Evolutionary conservation across 78 protist species (phyloP).

Genomic region (Pigoraptor vietnamica): DNA sequence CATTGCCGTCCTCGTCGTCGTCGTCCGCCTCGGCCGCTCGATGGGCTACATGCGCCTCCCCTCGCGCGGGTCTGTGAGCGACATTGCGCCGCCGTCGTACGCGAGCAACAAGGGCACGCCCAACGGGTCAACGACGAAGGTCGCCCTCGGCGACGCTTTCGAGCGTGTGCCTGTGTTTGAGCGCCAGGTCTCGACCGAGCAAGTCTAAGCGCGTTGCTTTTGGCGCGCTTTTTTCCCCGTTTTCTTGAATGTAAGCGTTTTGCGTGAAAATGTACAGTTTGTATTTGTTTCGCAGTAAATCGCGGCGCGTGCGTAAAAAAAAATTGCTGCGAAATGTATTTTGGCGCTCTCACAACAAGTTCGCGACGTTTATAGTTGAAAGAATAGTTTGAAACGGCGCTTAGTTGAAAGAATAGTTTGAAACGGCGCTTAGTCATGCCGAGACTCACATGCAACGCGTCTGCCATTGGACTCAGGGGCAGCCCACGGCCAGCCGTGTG

Average conservation of each 20-base stretch:
- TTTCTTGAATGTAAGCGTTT: no score
- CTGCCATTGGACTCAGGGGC: no score
- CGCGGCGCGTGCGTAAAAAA: no score
- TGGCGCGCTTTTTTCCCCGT: no score
- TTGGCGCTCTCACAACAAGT: no score
- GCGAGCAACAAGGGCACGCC: background rate
- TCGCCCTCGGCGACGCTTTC: background rate
- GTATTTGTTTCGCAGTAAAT: no score
- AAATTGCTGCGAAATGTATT: no score
- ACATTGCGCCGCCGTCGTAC: background rate
- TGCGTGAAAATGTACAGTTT: no score
- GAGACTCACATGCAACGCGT: no score
- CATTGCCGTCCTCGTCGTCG: background rate
- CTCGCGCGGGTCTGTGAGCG: background rate
- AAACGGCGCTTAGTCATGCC: background rate
- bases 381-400: background rate
- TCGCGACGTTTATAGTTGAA: background rate
- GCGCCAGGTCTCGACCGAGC: no score
- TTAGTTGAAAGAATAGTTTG: background rate
- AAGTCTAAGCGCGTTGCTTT: no score
- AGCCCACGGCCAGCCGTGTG: no score
- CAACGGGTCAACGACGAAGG: background rate
- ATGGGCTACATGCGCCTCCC: background rate
- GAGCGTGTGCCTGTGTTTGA: background rate
- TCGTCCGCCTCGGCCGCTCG: background rate